Base-by-base conservation (phyloP, 192 early-diverging fungal species). In the Rhizophlyctis rosea region DNA sequence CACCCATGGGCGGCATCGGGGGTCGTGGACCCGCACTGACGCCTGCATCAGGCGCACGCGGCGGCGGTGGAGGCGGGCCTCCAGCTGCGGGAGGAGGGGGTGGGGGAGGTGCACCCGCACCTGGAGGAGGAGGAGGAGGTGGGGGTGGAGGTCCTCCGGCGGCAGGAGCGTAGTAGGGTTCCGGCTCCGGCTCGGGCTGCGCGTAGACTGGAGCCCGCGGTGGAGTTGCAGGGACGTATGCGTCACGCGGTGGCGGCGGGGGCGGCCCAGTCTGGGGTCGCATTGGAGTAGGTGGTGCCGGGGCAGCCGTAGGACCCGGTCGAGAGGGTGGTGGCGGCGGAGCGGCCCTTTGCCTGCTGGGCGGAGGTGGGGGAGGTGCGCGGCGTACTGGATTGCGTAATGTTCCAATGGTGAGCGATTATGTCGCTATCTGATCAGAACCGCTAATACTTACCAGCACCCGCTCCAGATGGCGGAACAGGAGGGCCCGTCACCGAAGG, bases 361-460 rank as follows among this genome's bases (percentile, higher is more conserved):
- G 64, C 0, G 74, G 74, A 57, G 73, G 67, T 23, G 74, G 71
- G 13, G 75, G 77, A 3, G 75, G n/a, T n/a, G 74, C 27, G 72
- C 70, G 28, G 70, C 70, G 4, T 55, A 56, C 29, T 50, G 50
- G 24, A 59, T n/a, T 47, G 62, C 16, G 14, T n/a, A 5, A 16
- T 9, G 61, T 27, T 50, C 52, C 50, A 34, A 50, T 69, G 69
- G 32, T 33, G 57, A 36, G 30, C 57, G 66, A 64, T 34, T 47
- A 25, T 34, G 24, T 33, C 50, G 58, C 13, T 64, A n/a, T 48
- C 29, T 52, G 25, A 11, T 28, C 56, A 23, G 50, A 68, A 7
- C 24, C 2, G 28, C 29, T 21, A 64, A 48, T 1, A 30, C 33
- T 21, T 21, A 30, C 29, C 44, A 4, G 30, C 9, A 30, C 4